Base-by-base conservation (phyloP, 257 asterid species). In the Solanum chiquidenum region DNA sequence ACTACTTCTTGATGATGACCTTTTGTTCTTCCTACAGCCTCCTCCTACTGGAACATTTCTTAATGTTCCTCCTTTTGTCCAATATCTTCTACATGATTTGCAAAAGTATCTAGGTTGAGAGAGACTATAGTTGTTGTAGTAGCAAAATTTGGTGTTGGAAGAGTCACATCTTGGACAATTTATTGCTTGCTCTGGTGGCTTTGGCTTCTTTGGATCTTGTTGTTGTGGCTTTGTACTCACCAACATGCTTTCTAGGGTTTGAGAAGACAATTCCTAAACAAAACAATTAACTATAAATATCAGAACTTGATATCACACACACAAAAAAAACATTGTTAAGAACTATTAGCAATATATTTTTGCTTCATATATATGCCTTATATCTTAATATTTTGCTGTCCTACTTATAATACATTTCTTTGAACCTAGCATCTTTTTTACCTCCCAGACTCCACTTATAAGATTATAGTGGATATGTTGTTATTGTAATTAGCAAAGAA, bases 21-120 rank as follows among this genome's bases (percentile, higher is more conserved):
- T 83, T 44, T 90, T 93, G 97, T 95, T 96, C 83, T 90, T 93
- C 88, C 99, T 86, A 89, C 98, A 96, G 60, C 98, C 98, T 8
- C 99, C 99, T 27, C 99, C 99, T 6, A 96, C 98, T 2, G 98
- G 99, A n/a, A 96, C 98, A 76, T 96, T 96, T 20, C 99, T 84
- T 87, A 96, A 88, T 66, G 98, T 96, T 12, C 99, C 99, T 18
- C 99, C 98, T 87, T 95, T 96, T 9, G 99, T 96, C 99, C 99
- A 96, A 83, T 95, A 95, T 85, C 99, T 89, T 29, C 98, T 87
- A 92, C 99, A 96, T 1, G 98, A 95, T 69, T 96, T 96, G 92
- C 99, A 95, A 89, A 96, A 95, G 91, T 96, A 96, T 37, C 99
- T 85, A 12, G 99, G 99, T 92, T 95, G 99, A 25, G 99, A 89